Conservation (phyloP, 331 rosid genomes). For the Rosa hybrid region DNA sequence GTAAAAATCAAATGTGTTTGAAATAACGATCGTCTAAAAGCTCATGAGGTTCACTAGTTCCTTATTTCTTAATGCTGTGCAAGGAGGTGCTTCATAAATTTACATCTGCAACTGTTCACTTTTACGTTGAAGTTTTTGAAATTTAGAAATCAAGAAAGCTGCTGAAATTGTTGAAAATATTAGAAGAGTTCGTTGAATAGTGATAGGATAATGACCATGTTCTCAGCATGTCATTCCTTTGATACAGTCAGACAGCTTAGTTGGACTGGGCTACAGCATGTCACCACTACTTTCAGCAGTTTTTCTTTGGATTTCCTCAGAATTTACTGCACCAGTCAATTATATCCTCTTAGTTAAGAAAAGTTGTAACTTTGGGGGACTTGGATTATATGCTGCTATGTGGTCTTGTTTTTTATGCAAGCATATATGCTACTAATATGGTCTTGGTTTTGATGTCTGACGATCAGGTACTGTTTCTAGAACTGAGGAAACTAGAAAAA, state of each 20-base stretch:
- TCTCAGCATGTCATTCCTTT: not conserved
- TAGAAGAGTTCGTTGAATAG: not conserved
- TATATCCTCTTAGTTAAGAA: not conserved
- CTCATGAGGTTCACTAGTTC: not conserved
- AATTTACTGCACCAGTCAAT: not conserved
- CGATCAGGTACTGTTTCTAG: slow-evolving; percentile 57
- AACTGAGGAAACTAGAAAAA: slow-evolving; percentile 61
- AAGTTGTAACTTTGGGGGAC: not conserved
- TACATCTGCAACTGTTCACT: not conserved
- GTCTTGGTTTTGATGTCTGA: slow-evolving; percentile 1
- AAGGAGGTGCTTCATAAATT: not conserved
- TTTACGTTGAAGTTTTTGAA: not conserved
- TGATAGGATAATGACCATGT: not conserved
- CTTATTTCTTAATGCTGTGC: not conserved
- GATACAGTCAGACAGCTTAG: no score
- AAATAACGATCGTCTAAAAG: not conserved
- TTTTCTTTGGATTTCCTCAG: not conserved
- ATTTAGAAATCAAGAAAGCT: not conserved
- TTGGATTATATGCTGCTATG: slow-evolving; percentile 11
- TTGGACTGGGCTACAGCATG: not conserved
- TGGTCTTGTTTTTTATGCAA: no score
- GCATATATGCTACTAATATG: slow-evolving; percentile 6
- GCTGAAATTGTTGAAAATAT: not conserved
- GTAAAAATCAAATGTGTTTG: not conserved
- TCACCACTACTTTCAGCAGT: not conserved